Percentiles rank a stretch among this genome's conserved stretches.
phyloP scores from a whole-genome alignment of 768 basidiomycete genomes.

The Tricholoma hemisulphureum region DNA sequence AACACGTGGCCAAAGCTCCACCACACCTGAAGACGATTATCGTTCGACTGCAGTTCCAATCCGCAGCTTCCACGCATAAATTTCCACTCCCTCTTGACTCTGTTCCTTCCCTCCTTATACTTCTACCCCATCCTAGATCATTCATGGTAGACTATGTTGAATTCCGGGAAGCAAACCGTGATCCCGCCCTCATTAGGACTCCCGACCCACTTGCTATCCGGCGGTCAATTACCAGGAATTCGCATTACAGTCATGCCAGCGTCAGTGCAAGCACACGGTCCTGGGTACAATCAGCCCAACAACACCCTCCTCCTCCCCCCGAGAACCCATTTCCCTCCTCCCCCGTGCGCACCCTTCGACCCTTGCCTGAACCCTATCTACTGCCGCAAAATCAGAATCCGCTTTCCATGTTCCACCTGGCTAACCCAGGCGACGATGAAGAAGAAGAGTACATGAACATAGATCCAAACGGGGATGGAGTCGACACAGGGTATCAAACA shows the following conservation, averaged over 20 bases:
- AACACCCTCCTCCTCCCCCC: conserved; percentile 29
- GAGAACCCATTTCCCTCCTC: conserved; percentile 13
- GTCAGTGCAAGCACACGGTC: conserved; percentile 33
- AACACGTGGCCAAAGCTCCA: not conserved
- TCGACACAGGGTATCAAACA: conserved; percentile 12
- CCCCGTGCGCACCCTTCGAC: conserved; percentile 26
- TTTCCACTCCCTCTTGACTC: not conserved
- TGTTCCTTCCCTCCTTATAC: not conserved
- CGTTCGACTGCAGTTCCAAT: not conserved
- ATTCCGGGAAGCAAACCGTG: conserved; percentile 12
- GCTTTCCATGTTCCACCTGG: conserved; percentile 11
- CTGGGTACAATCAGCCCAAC: conserved; percentile 37
- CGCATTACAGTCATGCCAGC: conserved; percentile 19
- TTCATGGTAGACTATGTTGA: conserved; percentile 3
- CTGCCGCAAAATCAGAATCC: conserved; percentile 13
- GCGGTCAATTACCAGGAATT: conserved; percentile 19
- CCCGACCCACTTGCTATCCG: conserved; percentile 4
- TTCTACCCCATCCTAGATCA: too few species aligned
- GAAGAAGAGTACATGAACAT: conserved; percentile 33
- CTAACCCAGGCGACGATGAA: conserved; percentile 25
- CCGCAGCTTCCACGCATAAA: not conserved
- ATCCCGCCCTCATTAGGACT: conserved; percentile 12
- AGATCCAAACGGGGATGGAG: conserved; percentile 17
- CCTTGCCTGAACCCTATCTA: conserved; percentile 30
- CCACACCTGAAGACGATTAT: not conserved